Conservation (phyloP, 169 alveolate species). For the Theileria parva region DNA sequence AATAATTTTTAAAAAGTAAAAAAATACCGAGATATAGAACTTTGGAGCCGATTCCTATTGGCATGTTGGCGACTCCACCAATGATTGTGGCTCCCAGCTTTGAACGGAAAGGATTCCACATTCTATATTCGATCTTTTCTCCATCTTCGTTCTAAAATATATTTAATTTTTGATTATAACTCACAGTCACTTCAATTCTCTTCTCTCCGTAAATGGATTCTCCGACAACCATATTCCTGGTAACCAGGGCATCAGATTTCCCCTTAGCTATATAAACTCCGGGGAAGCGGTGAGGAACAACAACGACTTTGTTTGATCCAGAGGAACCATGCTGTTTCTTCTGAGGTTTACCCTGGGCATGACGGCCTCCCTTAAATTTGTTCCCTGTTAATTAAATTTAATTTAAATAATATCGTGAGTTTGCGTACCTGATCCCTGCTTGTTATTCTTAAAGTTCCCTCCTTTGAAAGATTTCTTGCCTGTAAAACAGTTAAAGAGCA, state of each 20-base stretch:
- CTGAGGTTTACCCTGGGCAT: conserved; percentile 42
- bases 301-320: conserved; percentile 89
- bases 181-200: conserved; percentile 89
- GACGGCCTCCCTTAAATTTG: conserved; percentile 59
- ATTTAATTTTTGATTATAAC: neutral
- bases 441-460: conserved; percentile 43
- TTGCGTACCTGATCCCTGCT: conserved; percentile 38
- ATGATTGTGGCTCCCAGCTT: conserved; percentile 98
- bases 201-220: conserved; percentile 99
- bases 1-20: neutral
- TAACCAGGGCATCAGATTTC: conserved; percentile 93
- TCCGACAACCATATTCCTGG: conserved; percentile 96
- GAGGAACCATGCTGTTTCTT: conserved; percentile 69
- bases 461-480: conserved; percentile 65
- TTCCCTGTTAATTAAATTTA: conserved; percentile 38
- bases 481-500: conserved; percentile 4
- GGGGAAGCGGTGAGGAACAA: conserved; percentile 94
- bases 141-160: conserved; percentile 74
- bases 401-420: neutral
- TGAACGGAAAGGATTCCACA: conserved; percentile 99
- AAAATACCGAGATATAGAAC: conserved; percentile 91
- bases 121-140: conserved; percentile 96
- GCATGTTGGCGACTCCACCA: conserved; percentile 97
- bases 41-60: conserved; percentile 94
- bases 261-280: conserved; percentile 96